Evolutionary conservation across 441 rosid species (phyloP), one percentile per base, ranked within the genome.

Genomic region (Corymbia citriodora): DNA sequence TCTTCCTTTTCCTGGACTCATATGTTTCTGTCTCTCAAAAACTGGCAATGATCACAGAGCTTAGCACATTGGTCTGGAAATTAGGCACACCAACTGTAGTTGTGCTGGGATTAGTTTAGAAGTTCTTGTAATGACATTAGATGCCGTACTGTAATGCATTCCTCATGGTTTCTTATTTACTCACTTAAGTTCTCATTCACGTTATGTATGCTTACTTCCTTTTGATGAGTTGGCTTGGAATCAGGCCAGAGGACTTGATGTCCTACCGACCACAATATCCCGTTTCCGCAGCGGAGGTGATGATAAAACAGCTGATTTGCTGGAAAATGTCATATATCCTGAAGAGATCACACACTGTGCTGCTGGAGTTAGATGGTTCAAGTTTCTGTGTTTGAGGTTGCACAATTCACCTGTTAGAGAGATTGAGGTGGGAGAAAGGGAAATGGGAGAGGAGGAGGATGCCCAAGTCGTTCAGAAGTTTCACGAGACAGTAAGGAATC

Each of bases 231-330:
- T 40, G 48, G 27, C 29, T 48, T 36, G 17, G 48, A 48, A 79
- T 21, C 94, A 96, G 99, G 99, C 98, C 70, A 96, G 98, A 90
- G 99, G 99, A 89, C 97, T 98, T 15, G 98, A 98, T 93, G 99
- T 98, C 86, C 91, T 97, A 59, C 99, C 99, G 7, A 96, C 98
- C 5, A 96, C 99, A 31, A 96, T 96, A 92, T 94, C 96, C 68
- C 95, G 97, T 21, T 96, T 98, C 91, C 95, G 95, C 82, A 95
- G 94, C 18, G 97, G 99, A 91, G 98, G 99, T 3, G 99, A 97
- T 88, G 89, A 96, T 19, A 92, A 94, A 89, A 98, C 99, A 1
- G 98, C 98, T 27, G 95, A 96, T 89, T 92, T 98, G 89, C 92
- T 95, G 90, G 97, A 96, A 96, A 95, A 36, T 5, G 95, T 96